These are phyloP conservation scores for Naganishia sp. DNA, from an alignment of 1,284 basidiomycete species.

Conservation along the genomic window DNA sequence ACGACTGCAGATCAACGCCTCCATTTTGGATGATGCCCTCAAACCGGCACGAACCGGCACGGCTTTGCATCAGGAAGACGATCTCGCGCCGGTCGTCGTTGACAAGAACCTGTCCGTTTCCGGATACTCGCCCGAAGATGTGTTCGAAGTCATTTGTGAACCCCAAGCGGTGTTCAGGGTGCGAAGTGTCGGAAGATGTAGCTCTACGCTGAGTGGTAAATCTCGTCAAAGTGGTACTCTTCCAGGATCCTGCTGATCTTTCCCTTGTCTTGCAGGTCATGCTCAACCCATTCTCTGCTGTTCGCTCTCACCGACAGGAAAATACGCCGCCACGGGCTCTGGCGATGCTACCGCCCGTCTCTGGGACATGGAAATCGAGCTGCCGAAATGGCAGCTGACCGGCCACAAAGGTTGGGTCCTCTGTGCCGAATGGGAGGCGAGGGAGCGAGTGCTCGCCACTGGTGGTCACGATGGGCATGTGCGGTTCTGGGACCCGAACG, in stretches of 20 bases:
- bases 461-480: conserved; percentile 89
- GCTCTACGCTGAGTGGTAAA: conserved; percentile 81
- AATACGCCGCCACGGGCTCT: conserved; percentile 87
- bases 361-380: conserved; percentile 94
- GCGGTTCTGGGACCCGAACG: conserved; percentile 85
- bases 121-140: conserved; percentile 76
- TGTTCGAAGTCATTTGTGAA: conserved; percentile 81
- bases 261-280: conserved; percentile 63
- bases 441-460: conserved; percentile 85
- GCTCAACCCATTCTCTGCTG: conserved; percentile 92
- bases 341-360: conserved; percentile 90
- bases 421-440: conserved; percentile 94
- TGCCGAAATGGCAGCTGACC: conserved; percentile 79
- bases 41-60: conserved; percentile 55
- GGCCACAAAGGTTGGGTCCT: conserved; percentile 96
- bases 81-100: not conserved
- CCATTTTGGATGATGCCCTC: conserved; percentile 76
- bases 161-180: conserved; percentile 97
- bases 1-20: conserved; percentile 76
- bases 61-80: conserved; percentile 24
- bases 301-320: conserved; percentile 90
- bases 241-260: conserved; percentile 18
- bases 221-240: not conserved
- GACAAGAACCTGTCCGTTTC: conserved; percentile 20
- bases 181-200: conserved; percentile 87